Evolutionary conservation across 202 grass and related monocot genomes (phyloP), one percentile per base, ranked within the genome.

Genomic region (Alloteropsis angusta): DNA sequence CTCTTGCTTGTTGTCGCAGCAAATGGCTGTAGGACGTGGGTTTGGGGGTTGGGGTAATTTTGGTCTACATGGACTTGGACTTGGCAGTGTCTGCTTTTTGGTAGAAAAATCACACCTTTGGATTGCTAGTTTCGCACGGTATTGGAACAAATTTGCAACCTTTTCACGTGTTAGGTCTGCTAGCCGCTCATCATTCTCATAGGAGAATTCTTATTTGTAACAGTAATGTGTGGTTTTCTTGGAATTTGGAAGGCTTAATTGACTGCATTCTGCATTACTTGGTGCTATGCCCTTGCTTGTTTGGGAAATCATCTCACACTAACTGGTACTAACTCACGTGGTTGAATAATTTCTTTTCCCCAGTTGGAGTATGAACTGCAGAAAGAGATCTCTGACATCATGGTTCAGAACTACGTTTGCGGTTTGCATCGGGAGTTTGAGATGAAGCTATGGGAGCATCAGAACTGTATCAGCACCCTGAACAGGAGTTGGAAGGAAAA

Each of bases 351-450:
- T 5, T 32, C 13, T 4, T 41, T 18, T 60, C 3, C 50, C 21
- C 78, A 95, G 82, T 82, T 87, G 84, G 96, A 93, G 72, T 16
- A 91, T 15, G 87, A 91, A 43, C 78, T 93, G 79, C 92, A 80
- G 52, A 74, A 53, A 36, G 87, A 95, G 79, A 57, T 98, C 32
- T 75, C 54, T 3, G 53, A 32, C 74, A 87, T 90, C 72, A 66
- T 89, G 73, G 60, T 91, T 53, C 78, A 64, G 50, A 84, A 84
- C 36, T 91, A 79, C 73, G 83, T 95, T 21, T 65, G 28, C 18
- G 9, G 62, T 42, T 46, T 93, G 18, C 79, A 65, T 1, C 57
- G 82, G 4, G 83, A 93, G 59, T 87, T 89, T 32, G 87, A 95
- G 72, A 83, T 22, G 6, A 95, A 87, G 75, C 45, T 95, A 58